These are phyloP conservation scores for Aspergillus melleus DNA, from an alignment of 2,329 filamentous ascomycete species.

Conservation along the genomic window DNA sequence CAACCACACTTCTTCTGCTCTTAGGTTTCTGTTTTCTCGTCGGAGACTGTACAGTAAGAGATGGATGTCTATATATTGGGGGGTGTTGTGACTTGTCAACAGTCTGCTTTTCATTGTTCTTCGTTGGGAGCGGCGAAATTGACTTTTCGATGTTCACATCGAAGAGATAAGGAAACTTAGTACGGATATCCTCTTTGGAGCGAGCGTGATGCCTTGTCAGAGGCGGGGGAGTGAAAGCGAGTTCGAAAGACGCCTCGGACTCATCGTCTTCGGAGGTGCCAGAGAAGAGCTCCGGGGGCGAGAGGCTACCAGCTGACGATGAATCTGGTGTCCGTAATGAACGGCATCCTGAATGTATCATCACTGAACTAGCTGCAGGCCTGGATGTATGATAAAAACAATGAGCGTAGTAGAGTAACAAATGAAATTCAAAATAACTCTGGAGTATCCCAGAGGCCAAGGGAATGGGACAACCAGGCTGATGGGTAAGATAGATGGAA, in stretches of 20 bases:
- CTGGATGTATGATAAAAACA: background rate
- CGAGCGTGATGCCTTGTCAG: slow-evolving; percentile 7
- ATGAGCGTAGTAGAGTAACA: slow-evolving; percentile 1
- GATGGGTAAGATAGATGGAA: background rate
- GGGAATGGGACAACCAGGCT: slow-evolving; percentile 6
- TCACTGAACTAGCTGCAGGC: slow-evolving; percentile 1
- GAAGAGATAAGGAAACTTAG: background rate
- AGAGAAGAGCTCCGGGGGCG: slow-evolving; percentile 6
- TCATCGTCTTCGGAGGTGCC: slow-evolving; percentile 12
- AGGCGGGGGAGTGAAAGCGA: slow-evolving; percentile 6
- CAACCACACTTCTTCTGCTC: slow-evolving; percentile 17
- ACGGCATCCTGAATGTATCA: slow-evolving; percentile 14
- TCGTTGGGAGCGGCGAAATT: background rate
- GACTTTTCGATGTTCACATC: background rate
- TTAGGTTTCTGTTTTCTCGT: slow-evolving; percentile 15
- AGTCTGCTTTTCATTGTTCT: background rate
- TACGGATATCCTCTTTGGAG: slow-evolving; percentile 5
- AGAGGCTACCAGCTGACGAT: slow-evolving; percentile 1
- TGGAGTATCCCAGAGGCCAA: background rate
- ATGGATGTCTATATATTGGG: background rate
- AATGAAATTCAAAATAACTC: slow-evolving; percentile 1
- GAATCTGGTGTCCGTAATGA: slow-evolving; percentile 23
- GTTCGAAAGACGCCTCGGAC: background rate
- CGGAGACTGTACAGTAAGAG: background rate
- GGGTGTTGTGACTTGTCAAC: background rate